phyloP scores from a whole-genome alignment of 2,329 filamentous ascomycete genomes.

The Fusarium palustre region DNA sequence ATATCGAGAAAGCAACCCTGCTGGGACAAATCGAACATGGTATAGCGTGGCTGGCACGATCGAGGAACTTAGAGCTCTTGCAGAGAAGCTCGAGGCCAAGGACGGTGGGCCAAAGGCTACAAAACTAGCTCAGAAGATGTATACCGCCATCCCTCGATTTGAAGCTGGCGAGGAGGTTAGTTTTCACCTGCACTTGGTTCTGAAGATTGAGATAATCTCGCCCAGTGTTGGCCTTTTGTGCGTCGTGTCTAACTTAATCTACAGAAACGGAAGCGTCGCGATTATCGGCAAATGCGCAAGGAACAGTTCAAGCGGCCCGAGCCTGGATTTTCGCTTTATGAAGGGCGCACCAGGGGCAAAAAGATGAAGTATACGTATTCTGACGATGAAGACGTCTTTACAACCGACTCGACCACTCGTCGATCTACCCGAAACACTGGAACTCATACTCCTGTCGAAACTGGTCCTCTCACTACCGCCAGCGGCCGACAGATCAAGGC shows the following conservation, averaged over 20 bases:
- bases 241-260: conserved; percentile 30
- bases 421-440: conserved; percentile 81
- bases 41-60: conserved; percentile 93
- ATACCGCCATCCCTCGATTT: conserved; percentile 84
- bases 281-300: conserved; percentile 88
- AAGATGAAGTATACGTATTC: conserved; percentile 97
- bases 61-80: conserved; percentile 81
- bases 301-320: conserved; percentile 90
- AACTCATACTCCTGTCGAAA: conserved; percentile 77
- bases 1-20: conserved; percentile 92
- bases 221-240: neutral
- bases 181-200: conserved; percentile 9
- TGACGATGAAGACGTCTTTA: conserved; percentile 82
- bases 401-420: conserved; percentile 73
- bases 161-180: conserved; percentile 90
- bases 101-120: conserved; percentile 87
- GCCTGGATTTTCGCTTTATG: conserved; percentile 91
- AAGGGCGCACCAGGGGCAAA: conserved; percentile 95
- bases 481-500: conserved; percentile 88
- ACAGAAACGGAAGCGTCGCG: conserved; percentile 90
- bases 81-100: conserved; percentile 78
- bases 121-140: conserved; percentile 81
- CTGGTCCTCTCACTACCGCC: conserved; percentile 75
- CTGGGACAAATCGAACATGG: conserved; percentile 82
- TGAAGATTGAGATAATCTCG: neutral